Base-by-base conservation (phyloP, 2,329 filamentous ascomycete genomes). In the Talaromyces islandicus region DNA sequence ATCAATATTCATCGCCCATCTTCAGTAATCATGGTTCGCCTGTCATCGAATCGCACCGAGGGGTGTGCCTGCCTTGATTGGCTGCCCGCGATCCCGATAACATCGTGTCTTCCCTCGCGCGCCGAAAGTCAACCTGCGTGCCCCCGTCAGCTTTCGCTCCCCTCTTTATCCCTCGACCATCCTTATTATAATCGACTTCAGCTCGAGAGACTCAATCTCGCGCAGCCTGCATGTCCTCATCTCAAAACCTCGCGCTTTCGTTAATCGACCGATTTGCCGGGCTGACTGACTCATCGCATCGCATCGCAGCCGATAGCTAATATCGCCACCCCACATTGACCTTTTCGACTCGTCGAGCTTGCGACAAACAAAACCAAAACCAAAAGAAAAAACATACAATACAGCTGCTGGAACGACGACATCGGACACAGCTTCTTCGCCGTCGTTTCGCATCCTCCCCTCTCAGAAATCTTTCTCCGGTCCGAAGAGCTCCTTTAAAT, bases 401-500 rank as follows among this genome's bases (percentile, higher is more conserved):
- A 46, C 38, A 27, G 48, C 24, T 27, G 19, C 25, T 29, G 46
- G 27, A 21, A 52, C 24, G 25, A 52, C 48, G 4, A 29, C 25
- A 29, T n/a, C 4, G 6, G 48, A 29, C 19, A 30, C 17, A 14
- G 9, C 17, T 29, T 29, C 21, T 17, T n/a, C 10, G 9, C 25
- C 24, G 19, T 51, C 55, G 7, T 32, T 50, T 19, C 24, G 38
- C 55, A 32, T 27, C 12, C 50, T 35, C n/a, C 7, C 35, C n/a
- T n/a, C n/a, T 24, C 57, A 52, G 58, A 54, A 59, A 63, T 57
- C 57, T 56, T 60, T 58, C 48, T 35, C 35, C 61, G 54, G 56
- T 38, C 59, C 65, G 58, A 61, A 59, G 64, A 70, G 78, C 79
- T 78, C 89, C 89, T 92, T 93, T 91, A 92, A 94, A 92, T 71